Evolutionary conservation across 2,329 filamentous ascomycete genomes (phyloP).

Genomic region (Epichloe sp.): DNA sequence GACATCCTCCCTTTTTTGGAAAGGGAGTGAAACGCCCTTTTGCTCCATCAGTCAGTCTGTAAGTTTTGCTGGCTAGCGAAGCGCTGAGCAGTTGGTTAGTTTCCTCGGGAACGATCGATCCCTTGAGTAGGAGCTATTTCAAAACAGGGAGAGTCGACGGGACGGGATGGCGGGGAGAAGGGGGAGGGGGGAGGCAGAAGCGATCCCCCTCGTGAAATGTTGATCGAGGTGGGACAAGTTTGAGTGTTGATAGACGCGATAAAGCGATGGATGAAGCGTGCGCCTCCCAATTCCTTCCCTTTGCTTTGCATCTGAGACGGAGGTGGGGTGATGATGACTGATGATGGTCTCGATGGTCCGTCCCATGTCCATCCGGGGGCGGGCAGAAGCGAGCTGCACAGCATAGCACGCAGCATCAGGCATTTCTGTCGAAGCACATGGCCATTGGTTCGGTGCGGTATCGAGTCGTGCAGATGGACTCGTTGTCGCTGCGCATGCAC

Average conservation of each 20-base stretch:
- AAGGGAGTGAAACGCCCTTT: too few relatives aligned
- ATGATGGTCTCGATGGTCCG: background rate
- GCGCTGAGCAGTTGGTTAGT: too few relatives aligned
- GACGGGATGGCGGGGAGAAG: background rate
- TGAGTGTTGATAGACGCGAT: background rate
- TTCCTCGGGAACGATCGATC: background rate
- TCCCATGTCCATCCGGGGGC: background rate
- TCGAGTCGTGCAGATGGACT: background rate
- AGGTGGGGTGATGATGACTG: background rate
- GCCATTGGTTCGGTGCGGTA: too few relatives aligned
- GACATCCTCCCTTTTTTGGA: too few relatives aligned
- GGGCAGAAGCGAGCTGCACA: background rate
- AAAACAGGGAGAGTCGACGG: background rate
- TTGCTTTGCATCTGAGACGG: background rate
- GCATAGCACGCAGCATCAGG: background rate
- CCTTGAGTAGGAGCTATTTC: background rate
- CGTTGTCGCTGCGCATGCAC: background rate
- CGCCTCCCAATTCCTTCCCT: too few relatives aligned
- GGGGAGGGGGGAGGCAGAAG: background rate
- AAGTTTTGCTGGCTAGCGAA: too few relatives aligned
- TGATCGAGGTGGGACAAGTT: background rate
- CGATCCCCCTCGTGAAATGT: background rate
- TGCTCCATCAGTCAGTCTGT: too few relatives aligned
- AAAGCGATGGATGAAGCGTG: background rate
- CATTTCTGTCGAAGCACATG: background rate